Evolutionary conservation across 805 yeast species (phyloP).

Genomic region (Clavispora vitiphila): DNA sequence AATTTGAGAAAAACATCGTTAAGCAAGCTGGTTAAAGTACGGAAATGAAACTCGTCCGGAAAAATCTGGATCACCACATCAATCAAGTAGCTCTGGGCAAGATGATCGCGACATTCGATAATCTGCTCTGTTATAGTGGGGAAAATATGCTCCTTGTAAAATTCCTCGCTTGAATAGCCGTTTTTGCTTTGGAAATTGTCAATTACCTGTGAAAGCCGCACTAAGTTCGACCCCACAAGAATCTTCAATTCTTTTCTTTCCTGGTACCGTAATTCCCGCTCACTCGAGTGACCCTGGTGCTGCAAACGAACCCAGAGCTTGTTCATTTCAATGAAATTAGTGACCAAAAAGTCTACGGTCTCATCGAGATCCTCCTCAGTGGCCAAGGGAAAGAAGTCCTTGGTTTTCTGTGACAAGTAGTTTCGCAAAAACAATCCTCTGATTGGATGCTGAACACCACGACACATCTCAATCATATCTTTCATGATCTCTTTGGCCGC

Average conservation of each 20-base stretch:
- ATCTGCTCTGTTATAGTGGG: slow-evolving; percentile 86
- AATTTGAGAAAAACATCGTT: slow-evolving; percentile 56
- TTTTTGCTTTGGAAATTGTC: slow-evolving; percentile 54
- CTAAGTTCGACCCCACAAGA: slow-evolving; percentile 88
- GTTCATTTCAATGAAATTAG: slow-evolving; percentile 95
- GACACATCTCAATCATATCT: slow-evolving; percentile 96
- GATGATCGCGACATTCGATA: slow-evolving; percentile 82
- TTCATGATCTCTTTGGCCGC: slow-evolving; percentile 83
- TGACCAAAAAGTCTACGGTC: slow-evolving; percentile 71
- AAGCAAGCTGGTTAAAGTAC: slow-evolving; percentile 64
- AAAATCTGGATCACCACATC: slow-evolving; percentile 93
- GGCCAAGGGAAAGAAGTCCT: slow-evolving; percentile 51
- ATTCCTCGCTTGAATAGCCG: slow-evolving; percentile 23
- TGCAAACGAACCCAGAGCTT: slow-evolving; percentile 95
- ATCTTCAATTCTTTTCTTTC: slow-evolving; percentile 89
- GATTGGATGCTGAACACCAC: slow-evolving; percentile 94
- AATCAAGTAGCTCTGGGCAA: slow-evolving; percentile 87
- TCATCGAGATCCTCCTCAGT: slow-evolving; percentile 46
- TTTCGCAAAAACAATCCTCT: slow-evolving; percentile 88
- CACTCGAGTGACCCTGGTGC: slow-evolving; percentile 90
- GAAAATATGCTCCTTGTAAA: slow-evolving; percentile 50
- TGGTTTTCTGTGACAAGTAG: slow-evolving; percentile 79
- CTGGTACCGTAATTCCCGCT: slow-evolving; percentile 62
- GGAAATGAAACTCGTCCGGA: slow-evolving; percentile 86
- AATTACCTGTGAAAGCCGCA: slow-evolving; percentile 80